phyloP scores from a whole-genome alignment of 331 rosid species.

The Dryas integrifolia region DNA sequence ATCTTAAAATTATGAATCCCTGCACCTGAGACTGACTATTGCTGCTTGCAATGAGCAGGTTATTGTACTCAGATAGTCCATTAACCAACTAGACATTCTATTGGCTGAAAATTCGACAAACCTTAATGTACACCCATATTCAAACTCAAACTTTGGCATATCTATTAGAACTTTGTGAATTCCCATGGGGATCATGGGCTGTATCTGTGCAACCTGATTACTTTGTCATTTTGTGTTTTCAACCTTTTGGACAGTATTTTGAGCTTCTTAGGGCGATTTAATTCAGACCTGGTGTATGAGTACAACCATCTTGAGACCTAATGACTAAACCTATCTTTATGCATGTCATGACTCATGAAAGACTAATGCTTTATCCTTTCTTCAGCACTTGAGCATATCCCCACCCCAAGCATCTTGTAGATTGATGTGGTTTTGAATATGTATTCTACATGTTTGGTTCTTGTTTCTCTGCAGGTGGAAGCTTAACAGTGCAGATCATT shows the following conservation, averaged over 20 bases:
- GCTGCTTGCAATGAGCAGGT: neutral
- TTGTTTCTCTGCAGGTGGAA: conserved; percentile 48
- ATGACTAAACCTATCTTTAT: too few relatives aligned
- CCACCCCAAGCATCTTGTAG: neutral
- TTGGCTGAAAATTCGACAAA: neutral
- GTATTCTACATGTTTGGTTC: neutral
- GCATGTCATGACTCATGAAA: too few relatives aligned
- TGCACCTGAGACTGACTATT: neutral
- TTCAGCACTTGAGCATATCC: neutral
- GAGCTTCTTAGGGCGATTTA: too few relatives aligned
- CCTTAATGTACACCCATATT: neutral
- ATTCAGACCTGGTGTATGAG: too few relatives aligned
- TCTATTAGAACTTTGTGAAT: neutral
- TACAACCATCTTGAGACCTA: too few relatives aligned
- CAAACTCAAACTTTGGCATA: neutral
- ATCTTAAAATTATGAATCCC: neutral
- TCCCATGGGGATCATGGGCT: too few relatives aligned
- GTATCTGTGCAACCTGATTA: too few relatives aligned
- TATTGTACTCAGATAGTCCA: neutral
- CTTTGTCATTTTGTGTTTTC: too few relatives aligned
- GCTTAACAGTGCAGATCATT: conserved; percentile 62
- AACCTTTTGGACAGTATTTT: too few relatives aligned
- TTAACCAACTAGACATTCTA: neutral
- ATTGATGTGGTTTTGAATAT: neutral
- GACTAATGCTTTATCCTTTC: neutral